A percentile compares a stretch with the other conserved stretches of the same genome.
These are phyloP conservation scores for Trypanosomatidae sp. DNA, from an alignment of 208 protist genomes.

Conservation along the genomic window DNA sequence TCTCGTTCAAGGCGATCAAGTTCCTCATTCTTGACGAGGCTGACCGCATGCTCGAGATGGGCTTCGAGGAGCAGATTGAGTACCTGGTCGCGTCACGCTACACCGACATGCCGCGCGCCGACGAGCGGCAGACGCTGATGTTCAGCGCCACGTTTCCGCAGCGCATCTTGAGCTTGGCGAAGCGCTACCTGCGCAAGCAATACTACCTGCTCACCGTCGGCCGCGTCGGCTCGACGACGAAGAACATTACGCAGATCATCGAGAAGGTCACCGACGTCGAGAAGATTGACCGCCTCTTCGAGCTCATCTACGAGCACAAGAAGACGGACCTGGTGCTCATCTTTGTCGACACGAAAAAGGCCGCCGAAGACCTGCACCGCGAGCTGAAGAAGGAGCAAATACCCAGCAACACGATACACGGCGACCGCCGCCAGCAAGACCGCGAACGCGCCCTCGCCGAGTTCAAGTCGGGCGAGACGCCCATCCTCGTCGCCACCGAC, in stretches of 20 bases:
- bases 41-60: conserved; percentile 99
- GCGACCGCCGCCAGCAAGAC: conserved; percentile 85
- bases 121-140: conserved; percentile 97
- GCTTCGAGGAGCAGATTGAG: conserved; percentile 98
- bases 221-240: conserved; percentile 94
- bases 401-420: conserved; percentile 91
- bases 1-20: conserved; percentile 81
- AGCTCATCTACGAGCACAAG: conserved; percentile 60
- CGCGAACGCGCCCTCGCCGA: conserved; percentile 71
- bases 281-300: conserved; percentile 66
- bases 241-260: conserved; percentile 93
- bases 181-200: conserved; percentile 93
- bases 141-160: conserved; percentile 98
- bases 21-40: conserved; percentile 97
- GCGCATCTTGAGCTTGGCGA: conserved; percentile 95
- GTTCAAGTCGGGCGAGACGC: conserved; percentile 79
- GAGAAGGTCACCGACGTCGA: conserved; percentile 45
- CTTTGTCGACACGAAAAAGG: conserved; percentile 98
- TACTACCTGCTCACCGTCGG: conserved; percentile 96
- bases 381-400: conserved; percentile 70
- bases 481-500: conserved; percentile 96
- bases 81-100: conserved; percentile 90
- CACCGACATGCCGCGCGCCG: conserved; percentile 85
- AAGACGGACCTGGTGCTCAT: conserved; percentile 80
- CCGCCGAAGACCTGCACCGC: conserved; percentile 83